Percentiles rank a stretch among this genome's conserved stretches.
Conservation (phyloP, 2,329 filamentous ascomycete genomes). For the Ambrosiella cleistominuta region DNA sequence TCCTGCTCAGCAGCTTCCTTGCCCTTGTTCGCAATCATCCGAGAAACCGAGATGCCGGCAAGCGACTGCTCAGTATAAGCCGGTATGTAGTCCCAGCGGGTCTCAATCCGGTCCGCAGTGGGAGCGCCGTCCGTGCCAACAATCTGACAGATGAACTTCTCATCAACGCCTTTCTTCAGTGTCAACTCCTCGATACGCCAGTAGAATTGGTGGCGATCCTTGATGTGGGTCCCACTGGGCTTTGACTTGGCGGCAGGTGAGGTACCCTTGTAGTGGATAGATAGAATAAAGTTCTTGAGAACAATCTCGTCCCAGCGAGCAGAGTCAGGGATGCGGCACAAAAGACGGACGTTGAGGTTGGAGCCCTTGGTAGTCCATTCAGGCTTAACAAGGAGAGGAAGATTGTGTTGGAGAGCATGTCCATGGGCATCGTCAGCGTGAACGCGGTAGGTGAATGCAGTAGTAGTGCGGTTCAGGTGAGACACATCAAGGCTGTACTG, state of each 20-base stretch:
- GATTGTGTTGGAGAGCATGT: slow-evolving; percentile 32
- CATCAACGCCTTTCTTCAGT: slow-evolving; percentile 29
- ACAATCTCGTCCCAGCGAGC: slow-evolving; percentile 6
- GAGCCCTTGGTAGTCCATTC: slow-evolving; percentile 70
- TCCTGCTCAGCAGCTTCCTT: slow-evolving; percentile 23
- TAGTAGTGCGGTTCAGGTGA: slow-evolving; percentile 53
- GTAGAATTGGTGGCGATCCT: slow-evolving; percentile 60
- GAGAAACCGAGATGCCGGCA: slow-evolving; percentile 45
- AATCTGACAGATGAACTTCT: slow-evolving; percentile 73
- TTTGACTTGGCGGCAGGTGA: slow-evolving; percentile 58
- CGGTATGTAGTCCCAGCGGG: slow-evolving; percentile 50
- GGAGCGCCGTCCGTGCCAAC: slow-evolving; percentile 52
- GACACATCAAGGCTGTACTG: slow-evolving; percentile 63
- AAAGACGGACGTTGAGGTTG: slow-evolving; percentile 71
- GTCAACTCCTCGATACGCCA: slow-evolving; percentile 61
- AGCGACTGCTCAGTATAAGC: slow-evolving; percentile 17
- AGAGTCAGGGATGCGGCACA: slow-evolving; percentile 3
- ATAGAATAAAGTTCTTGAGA: slow-evolving; percentile 56
- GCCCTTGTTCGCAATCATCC: slow-evolving; percentile 34
- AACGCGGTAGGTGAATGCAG: slow-evolving; percentile 86
- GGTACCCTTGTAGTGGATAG: slow-evolving; percentile 52
- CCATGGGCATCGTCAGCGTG: slow-evolving; percentile 46
- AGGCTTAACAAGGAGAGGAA: slow-evolving; percentile 56
- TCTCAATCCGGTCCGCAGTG: slow-evolving; percentile 61
- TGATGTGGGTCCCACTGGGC: slow-evolving; percentile 60